These are phyloP conservation scores for Pisolithus tinctorius DNA, from an alignment of 768 basidiomycete genomes.

Conservation along the genomic window DNA sequence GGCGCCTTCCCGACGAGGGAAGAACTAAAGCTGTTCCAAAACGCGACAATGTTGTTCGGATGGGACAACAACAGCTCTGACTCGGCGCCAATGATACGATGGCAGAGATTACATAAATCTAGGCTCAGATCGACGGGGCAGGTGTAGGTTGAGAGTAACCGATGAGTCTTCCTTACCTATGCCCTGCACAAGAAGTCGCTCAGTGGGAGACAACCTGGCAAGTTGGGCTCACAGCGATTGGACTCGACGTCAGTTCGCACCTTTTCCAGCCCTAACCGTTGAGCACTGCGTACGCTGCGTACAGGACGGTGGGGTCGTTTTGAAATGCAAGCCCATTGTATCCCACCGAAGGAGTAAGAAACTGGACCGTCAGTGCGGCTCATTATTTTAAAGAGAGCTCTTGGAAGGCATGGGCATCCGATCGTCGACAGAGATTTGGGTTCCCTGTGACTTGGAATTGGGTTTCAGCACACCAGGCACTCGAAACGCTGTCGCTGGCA, in stretches of 20 bases:
- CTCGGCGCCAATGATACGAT: too few species aligned
- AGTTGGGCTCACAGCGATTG: conserved; percentile 64
- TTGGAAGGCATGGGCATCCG: conserved; percentile 52
- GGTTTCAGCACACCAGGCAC: conserved; percentile 34
- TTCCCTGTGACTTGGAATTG: conserved; percentile 10
- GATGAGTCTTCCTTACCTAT: neutral
- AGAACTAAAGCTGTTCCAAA: too few species aligned
- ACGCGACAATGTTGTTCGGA: too few species aligned
- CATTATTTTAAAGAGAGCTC: conserved; percentile 65
- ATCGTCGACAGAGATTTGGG: conserved; percentile 20
- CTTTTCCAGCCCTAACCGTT: conserved; percentile 87
- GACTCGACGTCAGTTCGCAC: conserved; percentile 82
- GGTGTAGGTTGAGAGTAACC: neutral
- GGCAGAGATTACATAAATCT: too few species aligned
- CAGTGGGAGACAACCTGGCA: conserved; percentile 91
- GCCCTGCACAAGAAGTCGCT: conserved; percentile 23
- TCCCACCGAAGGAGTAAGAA: conserved; percentile 82
- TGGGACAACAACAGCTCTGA: too few species aligned
- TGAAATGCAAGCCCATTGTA: conserved; percentile 90
- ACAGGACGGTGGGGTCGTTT: conserved; percentile 55
- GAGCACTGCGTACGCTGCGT: conserved; percentile 58
- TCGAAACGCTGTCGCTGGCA: conserved; percentile 36
- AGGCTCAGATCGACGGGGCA: too few species aligned
- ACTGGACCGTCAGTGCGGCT: conserved; percentile 70
- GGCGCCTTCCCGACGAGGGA: too few species aligned